Percentiles rank a stretch among this genome's conserved stretches.
These are phyloP conservation scores for Hypoxylon sp. DNA, from an alignment of 2,329 filamentous ascomycete genomes.

Conservation along the genomic window DNA sequence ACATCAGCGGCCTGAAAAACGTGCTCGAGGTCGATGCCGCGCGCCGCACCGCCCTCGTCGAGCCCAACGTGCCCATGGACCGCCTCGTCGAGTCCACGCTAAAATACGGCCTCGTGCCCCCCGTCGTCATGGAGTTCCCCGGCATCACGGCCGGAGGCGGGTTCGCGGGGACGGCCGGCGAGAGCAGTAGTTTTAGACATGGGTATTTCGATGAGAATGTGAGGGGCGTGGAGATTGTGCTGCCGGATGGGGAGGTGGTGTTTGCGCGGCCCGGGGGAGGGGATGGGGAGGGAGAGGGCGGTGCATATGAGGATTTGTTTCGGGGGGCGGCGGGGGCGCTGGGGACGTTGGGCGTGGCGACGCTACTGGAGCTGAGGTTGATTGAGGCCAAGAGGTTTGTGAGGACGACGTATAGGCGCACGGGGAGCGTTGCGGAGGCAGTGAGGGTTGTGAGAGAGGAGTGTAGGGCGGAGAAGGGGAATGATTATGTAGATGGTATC, in stretches of 20 bases:
- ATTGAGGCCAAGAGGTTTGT: slow-evolving; percentile 73
- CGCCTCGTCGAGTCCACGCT: slow-evolving; percentile 76
- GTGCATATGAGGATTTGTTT: slow-evolving; percentile 69
- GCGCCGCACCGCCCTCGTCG: slow-evolving; percentile 73
- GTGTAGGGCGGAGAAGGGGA: slow-evolving; percentile 57
- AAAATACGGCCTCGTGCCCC: slow-evolving; percentile 75
- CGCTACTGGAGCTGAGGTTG: slow-evolving; percentile 75
- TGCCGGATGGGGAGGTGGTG: slow-evolving; percentile 76
- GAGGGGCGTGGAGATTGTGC: slow-evolving; percentile 75
- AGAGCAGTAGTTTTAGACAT: slow-evolving; percentile 78
- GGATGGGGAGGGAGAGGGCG: slow-evolving; percentile 16
- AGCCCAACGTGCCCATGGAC: slow-evolving; percentile 85
- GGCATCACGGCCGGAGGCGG: slow-evolving; percentile 82
- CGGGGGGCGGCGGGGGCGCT: slow-evolving; percentile 75
- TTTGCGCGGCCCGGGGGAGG: slow-evolving; percentile 58
- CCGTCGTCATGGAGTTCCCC: slow-evolving; percentile 82
- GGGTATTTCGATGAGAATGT: slow-evolving; percentile 80
- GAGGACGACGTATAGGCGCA: slow-evolving; percentile 72
- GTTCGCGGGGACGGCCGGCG: slow-evolving; percentile 78
- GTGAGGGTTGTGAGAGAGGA: slow-evolving; percentile 65
- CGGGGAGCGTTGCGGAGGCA: slow-evolving; percentile 63
- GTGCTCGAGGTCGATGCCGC: slow-evolving; percentile 74
- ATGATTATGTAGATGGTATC: slow-evolving; percentile 83
- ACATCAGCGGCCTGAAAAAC: slow-evolving; percentile 75
- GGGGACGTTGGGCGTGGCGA: slow-evolving; percentile 77